Evolutionary conservation across 345 rosid species (phyloP).

Genomic region (Rhodamnia rubescens): DNA sequence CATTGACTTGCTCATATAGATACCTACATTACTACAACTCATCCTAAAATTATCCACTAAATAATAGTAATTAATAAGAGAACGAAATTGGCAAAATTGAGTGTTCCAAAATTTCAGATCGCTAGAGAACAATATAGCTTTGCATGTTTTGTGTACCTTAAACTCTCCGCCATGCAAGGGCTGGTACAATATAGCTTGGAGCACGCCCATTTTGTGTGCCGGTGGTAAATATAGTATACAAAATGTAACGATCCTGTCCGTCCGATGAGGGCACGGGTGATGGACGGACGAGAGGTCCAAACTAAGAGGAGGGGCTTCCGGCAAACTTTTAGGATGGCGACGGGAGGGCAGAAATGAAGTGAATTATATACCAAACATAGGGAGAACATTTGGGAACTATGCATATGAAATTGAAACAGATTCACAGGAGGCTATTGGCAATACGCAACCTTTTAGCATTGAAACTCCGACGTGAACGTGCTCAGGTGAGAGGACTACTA

Average conservation of each 20-base stretch:
- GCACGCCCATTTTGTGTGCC: background rate
- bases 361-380: fast-evolving
- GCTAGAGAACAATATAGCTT: background rate
- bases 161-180: background rate
- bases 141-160: background rate
- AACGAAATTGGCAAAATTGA: background rate
- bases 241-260: background rate
- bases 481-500: background rate
- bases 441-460: background rate
- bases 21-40: background rate
- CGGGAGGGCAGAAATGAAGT: background rate
- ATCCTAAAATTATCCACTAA: background rate
- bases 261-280: fast-evolving
- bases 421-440: background rate
- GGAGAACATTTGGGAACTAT: background rate
- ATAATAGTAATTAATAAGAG: background rate
- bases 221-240: background rate
- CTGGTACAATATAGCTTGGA: background rate
- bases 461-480: background rate
- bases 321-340: background rate
- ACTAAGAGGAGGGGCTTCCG: background rate
- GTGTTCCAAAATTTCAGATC: background rate
- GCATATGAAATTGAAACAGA: background rate
- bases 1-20: background rate
- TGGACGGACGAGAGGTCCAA: background rate